Percentiles rank a stretch among this genome's conserved stretches.
phyloP scores from a whole-genome alignment of 495 filamentous ascomycete genomes.

The Mytilinidion resinicola region DNA sequence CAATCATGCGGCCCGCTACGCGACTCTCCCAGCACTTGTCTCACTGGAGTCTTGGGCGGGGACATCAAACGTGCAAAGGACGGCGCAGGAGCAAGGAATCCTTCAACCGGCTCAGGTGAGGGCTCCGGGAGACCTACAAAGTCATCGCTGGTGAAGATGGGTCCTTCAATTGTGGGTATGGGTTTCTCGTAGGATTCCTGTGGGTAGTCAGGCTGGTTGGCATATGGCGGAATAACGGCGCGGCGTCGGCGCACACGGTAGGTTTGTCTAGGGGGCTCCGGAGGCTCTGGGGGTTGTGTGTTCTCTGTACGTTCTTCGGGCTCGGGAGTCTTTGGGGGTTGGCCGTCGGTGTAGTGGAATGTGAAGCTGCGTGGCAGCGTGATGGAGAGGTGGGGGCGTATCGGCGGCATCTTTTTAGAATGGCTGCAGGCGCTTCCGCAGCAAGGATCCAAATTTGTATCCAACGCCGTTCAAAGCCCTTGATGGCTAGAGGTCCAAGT shows the following conservation, averaged over 20 bases:
- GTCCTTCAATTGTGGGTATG: conserved; percentile 57
- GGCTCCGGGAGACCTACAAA: conserved; percentile 24
- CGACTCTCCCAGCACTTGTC: conserved; percentile 40
- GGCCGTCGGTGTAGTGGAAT: conserved; percentile 49
- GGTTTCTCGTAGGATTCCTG: conserved; percentile 37
- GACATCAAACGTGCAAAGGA: conserved; percentile 43
- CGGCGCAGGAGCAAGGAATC: conserved; percentile 47
- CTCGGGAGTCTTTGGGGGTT: conserved; percentile 55
- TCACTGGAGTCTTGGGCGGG: conserved; percentile 56
- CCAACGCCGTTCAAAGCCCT: background rate
- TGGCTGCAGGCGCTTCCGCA: background rate
- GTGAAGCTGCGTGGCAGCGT: conserved; percentile 61
- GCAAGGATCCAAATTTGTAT: background rate
- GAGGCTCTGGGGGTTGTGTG: conserved; percentile 42
- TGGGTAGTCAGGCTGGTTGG: background rate
- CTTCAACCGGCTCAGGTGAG: conserved; percentile 22
- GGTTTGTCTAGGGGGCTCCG: conserved; percentile 37
- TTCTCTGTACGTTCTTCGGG: conserved; percentile 41
- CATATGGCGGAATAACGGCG: conserved; percentile 32
- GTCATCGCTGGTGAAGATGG: conserved; percentile 30
- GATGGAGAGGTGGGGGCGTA: conserved; percentile 51
- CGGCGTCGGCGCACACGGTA: conserved; percentile 45
- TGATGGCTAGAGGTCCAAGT: background rate
- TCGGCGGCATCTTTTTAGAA: conserved; percentile 17
- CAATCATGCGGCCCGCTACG: conserved; percentile 20